Base-by-base conservation (phyloP, 306 rosid species). In the Luffa acutangula region DNA sequence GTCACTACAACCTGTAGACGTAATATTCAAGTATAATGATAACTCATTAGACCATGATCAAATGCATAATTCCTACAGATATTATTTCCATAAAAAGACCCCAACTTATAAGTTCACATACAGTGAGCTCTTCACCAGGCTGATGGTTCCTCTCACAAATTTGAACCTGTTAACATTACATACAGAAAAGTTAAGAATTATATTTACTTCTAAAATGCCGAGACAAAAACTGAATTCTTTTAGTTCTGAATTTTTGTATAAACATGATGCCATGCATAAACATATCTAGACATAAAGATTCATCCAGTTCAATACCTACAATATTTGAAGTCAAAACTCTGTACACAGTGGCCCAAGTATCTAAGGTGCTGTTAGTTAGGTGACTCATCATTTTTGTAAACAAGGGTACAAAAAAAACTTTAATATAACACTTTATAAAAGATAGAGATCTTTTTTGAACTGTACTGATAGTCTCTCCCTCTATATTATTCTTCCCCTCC, bases 71-170 rank as follows among this genome's bases (percentile, higher is more conserved):
- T 48, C 77, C 41, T 74, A 17, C 78, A 74, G 18, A 72, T 13
- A 21, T n/a, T 48, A 52, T 25, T 74, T 74, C 2, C 60, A 74
- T 48, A 15, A 8, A 74, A 49, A 37, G 15, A 14, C 42, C 13
- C 42, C 45, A 48, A 36, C 14, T 52, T 17, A 34, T 5, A 60
- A 79, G 71, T 82, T 81, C 60, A 84, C 96, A 59, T 93, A 96
- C 99, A 80, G 89, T 90, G 85, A 96, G 78, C 75, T 93, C 98
- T 83, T 96, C 99, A 52, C 89, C 93, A 81, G 99, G 96, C 84
- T 96, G 98, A 84, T 96, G 93, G 66, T 90, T 96, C 88, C 99
- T 93, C 87, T 96, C 99, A 88, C 91, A 90, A 65, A 93, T 92
- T 90, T 91, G 99, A 85, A 93, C 90, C 99, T 91, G 89, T 80